Base-by-base conservation (phyloP, 139 green algal species). In the Tetraselmis chui region DNA sequence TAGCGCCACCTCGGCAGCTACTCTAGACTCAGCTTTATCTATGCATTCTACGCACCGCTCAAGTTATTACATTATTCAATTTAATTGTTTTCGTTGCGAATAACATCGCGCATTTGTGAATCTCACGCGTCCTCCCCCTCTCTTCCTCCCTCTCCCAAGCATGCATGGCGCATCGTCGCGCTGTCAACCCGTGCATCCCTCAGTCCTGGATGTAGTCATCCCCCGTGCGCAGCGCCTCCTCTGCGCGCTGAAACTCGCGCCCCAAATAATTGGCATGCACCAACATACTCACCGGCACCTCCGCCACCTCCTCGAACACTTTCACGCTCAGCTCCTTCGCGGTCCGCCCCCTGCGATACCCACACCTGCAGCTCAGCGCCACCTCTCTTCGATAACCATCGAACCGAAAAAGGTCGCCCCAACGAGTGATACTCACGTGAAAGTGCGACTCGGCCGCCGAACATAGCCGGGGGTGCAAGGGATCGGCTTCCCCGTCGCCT, bases 211-310 rank as follows among this genome's bases (percentile, higher is more conserved):
- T 82, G 79, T 93, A 93, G 5, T 81, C 29, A n/a, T 28, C 25
- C 29, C 84, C 87, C 1, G 58, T 77, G 24, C 80, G 1, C 25
- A 93, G 79, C 25, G 88, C 86, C 81, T 78, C 82, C 84, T 93
- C 90, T 1, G 90, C 90, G 23, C 83, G 84, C 76, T 93, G 90
- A 32, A 93, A 89, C 83, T 93, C 90, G 24, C 90, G 59, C 1
- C 90, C 90, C 23, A 93, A 75, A 76, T 93, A 93, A 79, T 92
- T 93, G 0, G 90, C 90, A 83, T 93, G 90, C 59, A 84, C 88
- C 31, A 93, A 82, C 83, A 89, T 89, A 26, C 80, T 91, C 29
- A 85, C 25, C 26, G 79, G 84, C 59, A 75, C 76, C 78, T 28
- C 29, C 29, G 80, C 76, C 31, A 80, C 76, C 28, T 28, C 28